Evolutionary conservation across 176 grass and related monocot species (phyloP).

Genomic region (Chloris gayana): DNA sequence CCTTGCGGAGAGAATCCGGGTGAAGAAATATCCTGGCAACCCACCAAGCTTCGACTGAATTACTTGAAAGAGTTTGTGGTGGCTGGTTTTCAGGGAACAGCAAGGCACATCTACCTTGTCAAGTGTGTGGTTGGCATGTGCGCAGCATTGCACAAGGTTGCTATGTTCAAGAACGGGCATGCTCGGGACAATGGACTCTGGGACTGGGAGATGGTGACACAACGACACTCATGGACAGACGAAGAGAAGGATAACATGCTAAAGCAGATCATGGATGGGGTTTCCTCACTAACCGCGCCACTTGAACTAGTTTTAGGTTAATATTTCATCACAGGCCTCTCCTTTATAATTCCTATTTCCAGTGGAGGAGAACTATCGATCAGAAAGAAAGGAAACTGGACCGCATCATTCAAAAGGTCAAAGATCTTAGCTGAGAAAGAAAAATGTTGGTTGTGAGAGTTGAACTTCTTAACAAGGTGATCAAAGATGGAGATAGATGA

Average conservation of each 20-base stretch:
- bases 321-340: not conserved
- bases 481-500: too few species aligned
- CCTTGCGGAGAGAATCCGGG: not conserved
- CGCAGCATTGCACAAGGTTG: not conserved
- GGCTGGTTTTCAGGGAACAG: not conserved
- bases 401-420: too few species aligned
- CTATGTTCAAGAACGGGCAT: not conserved
- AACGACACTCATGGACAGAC: not conserved
- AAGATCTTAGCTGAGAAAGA: too few species aligned
- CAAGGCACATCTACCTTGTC: constrained; percentile 12
- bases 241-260: not conserved
- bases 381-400: too few species aligned
- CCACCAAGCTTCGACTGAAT: not conserved
- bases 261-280: not conserved
- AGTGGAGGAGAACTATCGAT: too few species aligned
- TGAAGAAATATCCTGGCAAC: not conserved
- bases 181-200: not conserved
- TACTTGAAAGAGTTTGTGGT: constrained; percentile 9
- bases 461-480: too few species aligned
- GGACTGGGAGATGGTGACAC: constrained; percentile 29
- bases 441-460: too few species aligned
- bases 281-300: not conserved
- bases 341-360: too few species aligned
- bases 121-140: constrained; percentile 4
- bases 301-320: not conserved